A percentile compares a stretch with the other conserved stretches of the same genome.
phyloP scores from a whole-genome alignment of 2,329 filamentous ascomycete species.

The Beauveria varroae region DNA sequence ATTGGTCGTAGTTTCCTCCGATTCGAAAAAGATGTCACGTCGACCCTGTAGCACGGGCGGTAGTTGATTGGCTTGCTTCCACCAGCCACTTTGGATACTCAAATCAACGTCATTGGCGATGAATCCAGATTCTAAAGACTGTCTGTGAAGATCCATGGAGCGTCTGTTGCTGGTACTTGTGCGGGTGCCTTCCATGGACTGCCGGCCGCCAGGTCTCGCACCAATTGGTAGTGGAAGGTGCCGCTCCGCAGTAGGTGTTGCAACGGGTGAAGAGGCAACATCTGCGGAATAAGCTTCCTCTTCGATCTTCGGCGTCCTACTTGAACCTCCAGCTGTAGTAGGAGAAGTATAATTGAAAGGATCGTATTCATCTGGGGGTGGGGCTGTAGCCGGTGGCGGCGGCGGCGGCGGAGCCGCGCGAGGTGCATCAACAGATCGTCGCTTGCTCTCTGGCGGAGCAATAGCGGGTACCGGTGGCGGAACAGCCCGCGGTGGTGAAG shows the following conservation, averaged over 20 bases:
- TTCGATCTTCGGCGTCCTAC: constrained; percentile 33
- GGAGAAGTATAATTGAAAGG: constrained; percentile 49
- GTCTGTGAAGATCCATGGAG: constrained; percentile 70
- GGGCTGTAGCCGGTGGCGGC: constrained; percentile 37
- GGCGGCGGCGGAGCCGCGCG: constrained; percentile 64
- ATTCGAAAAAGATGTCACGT: constrained; percentile 75
- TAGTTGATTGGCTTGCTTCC: constrained; percentile 70
- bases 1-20: constrained; percentile 66
- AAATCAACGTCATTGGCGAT: constrained; percentile 87
- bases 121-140: constrained; percentile 70
- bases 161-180: constrained; percentile 37
- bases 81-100: constrained; percentile 70
- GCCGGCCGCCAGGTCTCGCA: constrained; percentile 20
- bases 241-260: constrained; percentile 36
- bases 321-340: constrained; percentile 24
- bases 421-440: constrained; percentile 64
- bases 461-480: constrained; percentile 61
- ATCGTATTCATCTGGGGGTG: constrained; percentile 62
- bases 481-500: constrained; percentile 47
- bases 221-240: constrained; percentile 32
- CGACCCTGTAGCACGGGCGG: constrained; percentile 78
- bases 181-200: constrained; percentile 30
- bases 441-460: constrained; percentile 43
- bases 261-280: constrained; percentile 34
- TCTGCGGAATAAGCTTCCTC: constrained; percentile 42